Conservation (phyloP, 2,329 filamentous ascomycete species). For the Grosmannia clavigera region DNA sequence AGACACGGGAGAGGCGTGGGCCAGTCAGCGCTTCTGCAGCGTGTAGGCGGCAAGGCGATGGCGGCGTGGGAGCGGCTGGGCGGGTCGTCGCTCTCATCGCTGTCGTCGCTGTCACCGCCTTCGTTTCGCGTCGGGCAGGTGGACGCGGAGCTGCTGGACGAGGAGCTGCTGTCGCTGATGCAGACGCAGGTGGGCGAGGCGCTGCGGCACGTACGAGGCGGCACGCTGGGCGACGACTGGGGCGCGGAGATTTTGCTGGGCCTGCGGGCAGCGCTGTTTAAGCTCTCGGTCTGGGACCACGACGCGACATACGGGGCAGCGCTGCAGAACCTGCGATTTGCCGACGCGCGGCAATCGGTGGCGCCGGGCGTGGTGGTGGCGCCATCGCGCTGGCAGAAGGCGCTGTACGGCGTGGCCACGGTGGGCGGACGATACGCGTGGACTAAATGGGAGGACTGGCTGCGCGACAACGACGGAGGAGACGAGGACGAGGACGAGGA, state of each 20-base stretch:
- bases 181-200: slow-evolving; percentile 79
- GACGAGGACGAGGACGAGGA: slow-evolving; percentile 45
- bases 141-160: slow-evolving; percentile 87
- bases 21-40: slow-evolving; percentile 37
- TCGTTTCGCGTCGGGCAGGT: slow-evolving; percentile 89
- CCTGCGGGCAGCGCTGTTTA: slow-evolving; percentile 74
- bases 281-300: slow-evolving; percentile 93
- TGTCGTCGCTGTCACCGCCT: slow-evolving; percentile 14
- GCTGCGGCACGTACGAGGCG: slow-evolving; percentile 70
- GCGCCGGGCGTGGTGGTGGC: slow-evolving; percentile 26
- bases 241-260: slow-evolving; percentile 70
- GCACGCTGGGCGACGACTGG: slow-evolving; percentile 73
- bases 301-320: slow-evolving; percentile 89
- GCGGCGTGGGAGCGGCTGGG: slow-evolving; percentile 54
- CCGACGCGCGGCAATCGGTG: slow-evolving; percentile 54
- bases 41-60: slow-evolving; percentile 42
- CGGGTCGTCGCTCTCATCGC: not conserved
- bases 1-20: slow-evolving; percentile 6
- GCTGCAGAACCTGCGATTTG: slow-evolving; percentile 81
- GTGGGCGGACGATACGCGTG: slow-evolving; percentile 83
- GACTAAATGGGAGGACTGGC: slow-evolving; percentile 83
- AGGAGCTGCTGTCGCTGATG: slow-evolving; percentile 78
- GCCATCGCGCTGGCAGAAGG: slow-evolving; percentile 74
- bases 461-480: slow-evolving; percentile 64
- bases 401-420: slow-evolving; percentile 70